Evolutionary conservation across 768 basidiomycete species (phyloP).

Genomic region (Amanita molliuscula): DNA sequence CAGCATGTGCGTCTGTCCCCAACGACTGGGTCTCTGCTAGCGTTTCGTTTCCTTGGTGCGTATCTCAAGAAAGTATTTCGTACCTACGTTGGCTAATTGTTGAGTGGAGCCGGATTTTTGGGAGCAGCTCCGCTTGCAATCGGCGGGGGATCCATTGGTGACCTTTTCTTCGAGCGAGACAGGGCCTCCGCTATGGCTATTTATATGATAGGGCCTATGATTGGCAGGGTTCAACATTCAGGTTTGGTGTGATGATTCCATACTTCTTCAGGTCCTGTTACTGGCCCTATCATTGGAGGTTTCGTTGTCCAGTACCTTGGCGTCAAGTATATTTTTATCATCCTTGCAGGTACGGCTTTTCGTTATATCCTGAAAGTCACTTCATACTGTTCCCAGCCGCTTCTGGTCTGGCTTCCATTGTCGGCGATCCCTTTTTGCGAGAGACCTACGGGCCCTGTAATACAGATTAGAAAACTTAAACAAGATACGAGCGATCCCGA

Average conservation of each 20-base stretch:
- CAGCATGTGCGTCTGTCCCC: constrained; percentile 67
- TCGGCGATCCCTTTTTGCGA: constrained; percentile 52
- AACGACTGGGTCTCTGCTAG: constrained; percentile 40
- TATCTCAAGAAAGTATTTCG: constrained; percentile 6
- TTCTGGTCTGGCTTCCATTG: constrained; percentile 28
- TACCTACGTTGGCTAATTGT: neutral
- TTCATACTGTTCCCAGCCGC: constrained; percentile 17
- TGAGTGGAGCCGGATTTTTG: constrained; percentile 42
- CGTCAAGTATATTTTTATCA: constrained; percentile 49
- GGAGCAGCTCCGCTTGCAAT: constrained; percentile 56
- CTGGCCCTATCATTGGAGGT: constrained; percentile 59
- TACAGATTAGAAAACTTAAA: constrained; percentile 37
- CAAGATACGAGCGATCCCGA: constrained; percentile 31
- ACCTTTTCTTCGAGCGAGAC: constrained; percentile 50
- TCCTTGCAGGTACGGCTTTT: constrained; percentile 26
- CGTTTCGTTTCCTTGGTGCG: constrained; percentile 61
- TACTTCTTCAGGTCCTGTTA: constrained; percentile 28
- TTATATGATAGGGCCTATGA: constrained; percentile 52
- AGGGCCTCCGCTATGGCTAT: constrained; percentile 58
- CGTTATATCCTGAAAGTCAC: too few species aligned
- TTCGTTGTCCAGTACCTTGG: constrained; percentile 52
- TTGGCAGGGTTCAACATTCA: constrained; percentile 25
- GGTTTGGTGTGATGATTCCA: neutral
- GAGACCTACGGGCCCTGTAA: constrained; percentile 75
- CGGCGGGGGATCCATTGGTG: constrained; percentile 56